Conservation (phyloP, 805 yeast genomes). For the Starmerella geochares region DNA sequence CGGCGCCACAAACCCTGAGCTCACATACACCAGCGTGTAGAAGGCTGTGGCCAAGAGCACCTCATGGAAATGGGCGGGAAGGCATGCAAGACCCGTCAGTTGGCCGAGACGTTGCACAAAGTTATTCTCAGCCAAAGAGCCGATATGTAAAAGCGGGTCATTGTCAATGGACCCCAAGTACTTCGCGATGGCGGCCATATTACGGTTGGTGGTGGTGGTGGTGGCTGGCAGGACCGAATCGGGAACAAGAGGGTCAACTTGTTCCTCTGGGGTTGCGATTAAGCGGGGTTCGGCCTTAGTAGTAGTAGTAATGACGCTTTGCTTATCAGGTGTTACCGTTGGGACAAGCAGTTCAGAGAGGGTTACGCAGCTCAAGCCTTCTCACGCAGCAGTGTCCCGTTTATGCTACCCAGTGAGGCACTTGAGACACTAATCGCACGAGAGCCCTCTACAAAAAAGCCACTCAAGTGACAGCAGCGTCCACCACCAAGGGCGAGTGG, state of each 20-base stretch:
- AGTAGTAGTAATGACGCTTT: neutral
- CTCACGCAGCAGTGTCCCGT: too few species aligned
- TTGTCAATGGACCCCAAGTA: conserved; percentile 30
- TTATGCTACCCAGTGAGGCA: too few species aligned
- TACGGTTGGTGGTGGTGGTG: neutral
- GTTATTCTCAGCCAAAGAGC: conserved; percentile 12
- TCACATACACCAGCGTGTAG: conserved; percentile 45
- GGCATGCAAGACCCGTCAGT: conserved; percentile 24
- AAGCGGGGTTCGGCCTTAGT: neutral
- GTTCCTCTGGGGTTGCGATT: neutral
- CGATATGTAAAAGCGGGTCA: conserved; percentile 24
- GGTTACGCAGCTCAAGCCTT: too few species aligned
- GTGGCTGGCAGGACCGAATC: too few species aligned
- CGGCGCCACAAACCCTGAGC: conserved; percentile 30
- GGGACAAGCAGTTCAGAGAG: too few species aligned
- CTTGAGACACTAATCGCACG: too few species aligned
- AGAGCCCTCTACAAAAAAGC: too few species aligned
- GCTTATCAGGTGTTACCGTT: neutral
- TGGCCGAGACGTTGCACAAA: conserved; percentile 12
- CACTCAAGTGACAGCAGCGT: too few species aligned
- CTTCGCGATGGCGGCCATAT: neutral
- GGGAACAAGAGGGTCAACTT: neutral
- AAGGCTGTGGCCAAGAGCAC: conserved; percentile 47
- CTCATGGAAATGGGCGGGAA: conserved; percentile 51
- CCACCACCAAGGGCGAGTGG: too few species aligned